Conservation (phyloP, 2,329 filamentous ascomycete species). For the Penicillium griseofulvum region DNA sequence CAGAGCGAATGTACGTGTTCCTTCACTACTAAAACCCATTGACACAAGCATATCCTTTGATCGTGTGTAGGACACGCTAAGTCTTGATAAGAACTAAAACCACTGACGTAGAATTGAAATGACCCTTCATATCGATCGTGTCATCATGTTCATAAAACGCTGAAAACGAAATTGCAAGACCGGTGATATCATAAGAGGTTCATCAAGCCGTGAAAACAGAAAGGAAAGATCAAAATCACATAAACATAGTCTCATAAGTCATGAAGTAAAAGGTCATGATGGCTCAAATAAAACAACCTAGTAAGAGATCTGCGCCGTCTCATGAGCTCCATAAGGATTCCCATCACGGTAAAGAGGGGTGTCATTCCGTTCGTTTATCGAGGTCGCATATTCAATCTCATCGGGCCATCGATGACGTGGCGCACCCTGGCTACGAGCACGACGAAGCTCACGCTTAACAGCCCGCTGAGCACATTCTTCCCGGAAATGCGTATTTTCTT, state of each 20-base stretch:
- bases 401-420: conserved; percentile 26
- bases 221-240: background rate
- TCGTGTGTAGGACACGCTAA: background rate
- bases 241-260: conserved; percentile 10
- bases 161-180: background rate
- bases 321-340: conserved; percentile 16
- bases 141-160: background rate
- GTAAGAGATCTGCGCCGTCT: conserved; percentile 17
- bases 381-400: conserved; percentile 29
- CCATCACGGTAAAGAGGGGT: conserved; percentile 14
- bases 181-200: background rate
- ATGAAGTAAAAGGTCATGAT: conserved; percentile 1
- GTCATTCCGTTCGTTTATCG: background rate
- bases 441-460: conserved; percentile 48
- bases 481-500: conserved; percentile 56
- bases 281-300: conserved; percentile 5
- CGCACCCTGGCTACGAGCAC: conserved; percentile 24
- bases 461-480: conserved; percentile 44
- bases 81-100: background rate
- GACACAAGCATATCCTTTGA: background rate
- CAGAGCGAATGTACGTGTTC: too few relatives aligned
- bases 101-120: background rate
- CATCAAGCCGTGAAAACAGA: background rate
- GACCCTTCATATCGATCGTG: background rate
- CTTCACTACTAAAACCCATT: background rate